Base-by-base conservation (phyloP, 1,284 basidiomycete species). In the Takashimella koratensis region DNA sequence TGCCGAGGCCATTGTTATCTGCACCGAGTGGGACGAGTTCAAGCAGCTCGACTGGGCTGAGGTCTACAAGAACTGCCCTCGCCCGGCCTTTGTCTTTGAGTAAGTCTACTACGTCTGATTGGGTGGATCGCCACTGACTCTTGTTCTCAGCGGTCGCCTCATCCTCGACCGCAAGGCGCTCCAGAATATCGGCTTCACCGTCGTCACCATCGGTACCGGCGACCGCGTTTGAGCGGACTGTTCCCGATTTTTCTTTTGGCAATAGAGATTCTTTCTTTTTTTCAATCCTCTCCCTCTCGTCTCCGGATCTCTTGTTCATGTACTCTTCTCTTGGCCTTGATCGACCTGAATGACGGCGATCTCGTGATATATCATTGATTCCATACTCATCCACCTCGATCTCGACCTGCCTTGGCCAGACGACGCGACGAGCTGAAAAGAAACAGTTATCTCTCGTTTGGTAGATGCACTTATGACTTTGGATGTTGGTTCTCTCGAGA, bases 11-110 rank as follows among this genome's bases (percentile, higher is more conserved):
- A 85, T 98, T 60, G 89, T 97, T 49, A 84, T 97, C 70, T 75
- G 74, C 55, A 95, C 92, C 8, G 92, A 95, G 77, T 94, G 92
- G 93, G 90, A 88, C 76, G 92, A 98, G 78, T 99, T 98, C 82
- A 83, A 83, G 68, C 82, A 85, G 42, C 87, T 98, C 63, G 86
- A 96, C 77, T 99, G 95, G 95, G 75, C 83, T 66, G 62, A 69
- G 65, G 69, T 98, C 43, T 96, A 98, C 79, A 75, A 79, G 55
- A 79, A 82, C 67, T 97, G 98, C 90, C 88, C 87, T 73, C 97
- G 98, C 81, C 95, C 95, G 30, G 91, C 91, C 10, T 94, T 95
- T 71, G 82, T 96, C 62, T 98, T 98, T 68, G 95, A 98, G 62
- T 64, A 30, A 63, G 64, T 66, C 8, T 16, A 30, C 24, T 41